Percentiles rank a stretch among this genome's conserved stretches.
These are phyloP conservation scores for Elsinoe fawcettii DNA, from an alignment of 2,329 filamentous ascomycete species.

Conservation along the genomic window DNA sequence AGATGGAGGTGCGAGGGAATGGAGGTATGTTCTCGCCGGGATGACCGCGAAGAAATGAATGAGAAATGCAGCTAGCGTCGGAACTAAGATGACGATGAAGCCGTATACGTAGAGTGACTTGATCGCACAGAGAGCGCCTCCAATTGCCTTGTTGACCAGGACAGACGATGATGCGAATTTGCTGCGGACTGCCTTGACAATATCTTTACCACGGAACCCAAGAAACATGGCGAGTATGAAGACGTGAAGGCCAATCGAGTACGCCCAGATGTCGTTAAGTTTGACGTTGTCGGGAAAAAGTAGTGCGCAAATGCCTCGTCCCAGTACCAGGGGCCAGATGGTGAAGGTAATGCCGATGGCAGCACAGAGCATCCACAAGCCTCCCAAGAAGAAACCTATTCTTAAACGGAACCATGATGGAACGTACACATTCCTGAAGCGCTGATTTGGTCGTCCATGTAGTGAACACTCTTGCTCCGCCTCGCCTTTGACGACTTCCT, in stretches of 20 bases:
- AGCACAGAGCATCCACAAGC: conserved; percentile 90
- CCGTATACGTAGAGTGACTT: conserved; percentile 66
- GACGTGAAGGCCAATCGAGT: conserved; percentile 80
- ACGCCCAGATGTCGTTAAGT: conserved; percentile 94
- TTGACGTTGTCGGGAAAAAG: conserved; percentile 63
- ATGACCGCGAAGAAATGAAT: conserved; percentile 85
- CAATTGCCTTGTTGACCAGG: conserved; percentile 19
- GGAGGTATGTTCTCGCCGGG: conserved; percentile 72
- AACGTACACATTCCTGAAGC: conserved; percentile 54
- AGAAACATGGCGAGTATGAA: conserved; percentile 62
- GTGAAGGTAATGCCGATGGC: conserved; percentile 78
- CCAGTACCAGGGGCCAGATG: conserved; percentile 77
- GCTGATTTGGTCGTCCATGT: conserved; percentile 36
- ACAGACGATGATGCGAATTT: conserved; percentile 21
- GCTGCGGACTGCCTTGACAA: conserved; percentile 16
- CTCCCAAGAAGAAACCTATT: conserved; percentile 76
- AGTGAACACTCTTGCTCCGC: conserved; percentile 16
- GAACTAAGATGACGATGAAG: conserved; percentile 69
- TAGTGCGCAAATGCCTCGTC: conserved; percentile 66
- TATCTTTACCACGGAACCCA: conserved; percentile 19
- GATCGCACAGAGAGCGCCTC: conserved; percentile 30
- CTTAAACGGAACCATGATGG: conserved; percentile 77
- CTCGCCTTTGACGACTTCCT: conserved; percentile 42
- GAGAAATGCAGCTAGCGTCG: conserved; percentile 67
- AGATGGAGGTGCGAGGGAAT: conserved; percentile 18